These are phyloP conservation scores for Colletotrichum shisoi DNA, from an alignment of 2,329 filamentous ascomycete genomes.

Conservation along the genomic window DNA sequence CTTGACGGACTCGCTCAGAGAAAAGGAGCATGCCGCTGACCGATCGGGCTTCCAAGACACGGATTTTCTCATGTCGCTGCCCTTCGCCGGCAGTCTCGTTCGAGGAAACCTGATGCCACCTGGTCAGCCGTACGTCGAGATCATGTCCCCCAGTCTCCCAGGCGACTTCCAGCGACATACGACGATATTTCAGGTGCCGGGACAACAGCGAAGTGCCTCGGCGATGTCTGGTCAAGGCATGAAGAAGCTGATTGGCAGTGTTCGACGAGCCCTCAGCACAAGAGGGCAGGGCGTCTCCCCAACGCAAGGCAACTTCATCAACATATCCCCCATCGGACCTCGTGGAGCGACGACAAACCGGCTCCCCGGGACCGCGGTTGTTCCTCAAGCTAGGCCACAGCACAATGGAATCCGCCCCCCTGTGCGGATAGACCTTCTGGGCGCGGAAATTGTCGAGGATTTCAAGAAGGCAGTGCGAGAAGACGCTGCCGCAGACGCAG, in stretches of 20 bases:
- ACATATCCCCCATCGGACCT: conserved; percentile 59
- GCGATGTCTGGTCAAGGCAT: conserved; percentile 77
- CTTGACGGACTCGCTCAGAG: conserved; percentile 80
- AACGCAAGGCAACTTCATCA: conserved; percentile 58
- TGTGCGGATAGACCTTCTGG: conserved; percentile 80
- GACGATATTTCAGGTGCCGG: conserved; percentile 58
- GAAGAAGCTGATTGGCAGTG: conserved; percentile 84
- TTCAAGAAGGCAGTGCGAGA: conserved; percentile 79
- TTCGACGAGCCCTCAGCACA: conserved; percentile 81
- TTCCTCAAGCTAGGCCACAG: conserved; percentile 62
- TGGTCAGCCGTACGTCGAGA: conserved; percentile 79
- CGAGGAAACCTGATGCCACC: conserved; percentile 86
- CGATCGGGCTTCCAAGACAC: conserved; percentile 60
- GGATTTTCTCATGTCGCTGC: conserved; percentile 67
- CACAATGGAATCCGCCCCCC: conserved; percentile 58
- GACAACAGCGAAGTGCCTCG: conserved; percentile 52
- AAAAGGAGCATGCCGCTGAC: conserved; percentile 64
- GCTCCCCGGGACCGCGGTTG: conserved; percentile 66
- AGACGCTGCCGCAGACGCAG: conserved; percentile 59
- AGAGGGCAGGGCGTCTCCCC: conserved; percentile 56
- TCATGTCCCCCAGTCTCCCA: conserved; percentile 61
- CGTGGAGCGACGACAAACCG: conserved; percentile 65
- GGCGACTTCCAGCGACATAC: conserved; percentile 60
- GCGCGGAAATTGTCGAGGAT: conserved; percentile 78
- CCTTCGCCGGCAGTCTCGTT: conserved; percentile 83